These are phyloP conservation scores for Limonium bicolor DNA, from an alignment of 148 eudicot species.

Conservation along the genomic window DNA sequence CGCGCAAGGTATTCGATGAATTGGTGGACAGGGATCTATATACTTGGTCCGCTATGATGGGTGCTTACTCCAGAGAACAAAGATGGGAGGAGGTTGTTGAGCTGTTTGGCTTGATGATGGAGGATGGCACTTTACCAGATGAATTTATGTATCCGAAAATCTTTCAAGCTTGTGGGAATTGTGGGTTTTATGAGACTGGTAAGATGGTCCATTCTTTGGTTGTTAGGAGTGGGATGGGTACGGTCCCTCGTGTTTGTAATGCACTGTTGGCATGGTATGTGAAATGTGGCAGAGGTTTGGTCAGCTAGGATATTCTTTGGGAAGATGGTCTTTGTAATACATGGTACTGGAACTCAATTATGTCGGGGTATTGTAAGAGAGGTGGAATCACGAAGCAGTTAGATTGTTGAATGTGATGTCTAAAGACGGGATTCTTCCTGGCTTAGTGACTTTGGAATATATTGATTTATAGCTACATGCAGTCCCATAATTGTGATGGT, in stretches of 20 bases:
- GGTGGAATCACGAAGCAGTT: slow-evolving; percentile 48
- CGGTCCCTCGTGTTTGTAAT: slow-evolving; percentile 29
- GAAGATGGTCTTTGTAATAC: slow-evolving; percentile 47
- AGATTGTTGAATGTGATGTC: slow-evolving; percentile 42
- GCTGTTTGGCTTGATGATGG: slow-evolving; percentile 42
- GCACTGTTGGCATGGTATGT: slow-evolving; percentile 51
- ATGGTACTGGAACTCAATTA: slow-evolving; percentile 70
- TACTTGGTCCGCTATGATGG: slow-evolving; percentile 67
- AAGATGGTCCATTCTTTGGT: slow-evolving; percentile 53
- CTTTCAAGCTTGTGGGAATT: slow-evolving; percentile 70
- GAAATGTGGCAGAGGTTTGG: slow-evolving; percentile 36
- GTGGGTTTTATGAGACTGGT: slow-evolving; percentile 45
- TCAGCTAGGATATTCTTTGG: slow-evolving; percentile 43
- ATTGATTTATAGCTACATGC: slow-evolving; percentile 52
- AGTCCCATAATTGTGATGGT: slow-evolving; percentile 62
- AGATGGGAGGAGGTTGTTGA: slow-evolving; percentile 49
- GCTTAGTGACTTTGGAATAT: slow-evolving; percentile 70
- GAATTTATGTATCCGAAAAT: slow-evolving; percentile 53
- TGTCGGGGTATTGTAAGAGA: slow-evolving; percentile 49
- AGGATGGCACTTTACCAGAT: slow-evolving; percentile 39
- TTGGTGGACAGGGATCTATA: slow-evolving; percentile 57
- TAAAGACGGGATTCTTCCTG: slow-evolving; percentile 49
- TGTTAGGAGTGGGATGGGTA: slow-evolving; percentile 35
- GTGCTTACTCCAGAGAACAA: slow-evolving; percentile 52
- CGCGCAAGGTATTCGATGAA: slow-evolving; percentile 54